Percentiles rank a stretch among this genome's conserved stretches.
These are phyloP conservation scores for Lentinula novae-zelandiae DNA, from an alignment of 1,284 basidiomycete genomes.

Conservation along the genomic window DNA sequence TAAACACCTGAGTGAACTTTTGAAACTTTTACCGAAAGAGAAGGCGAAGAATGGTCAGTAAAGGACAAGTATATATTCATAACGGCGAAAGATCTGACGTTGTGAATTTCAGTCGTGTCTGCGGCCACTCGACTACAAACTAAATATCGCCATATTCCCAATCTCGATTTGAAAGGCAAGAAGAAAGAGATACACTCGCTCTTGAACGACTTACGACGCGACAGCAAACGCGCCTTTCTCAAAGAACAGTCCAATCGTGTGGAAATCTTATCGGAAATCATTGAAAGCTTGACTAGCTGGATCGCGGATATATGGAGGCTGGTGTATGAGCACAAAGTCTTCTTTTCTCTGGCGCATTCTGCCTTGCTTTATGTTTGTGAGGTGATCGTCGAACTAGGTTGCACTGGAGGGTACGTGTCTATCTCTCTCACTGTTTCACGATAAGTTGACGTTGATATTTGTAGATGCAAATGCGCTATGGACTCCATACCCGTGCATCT, in stretches of 20 bases:
- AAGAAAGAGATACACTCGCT: slow-evolving; percentile 46
- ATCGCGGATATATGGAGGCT: slow-evolving; percentile 57
- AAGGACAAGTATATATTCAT: neutral
- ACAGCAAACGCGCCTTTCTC: slow-evolving; percentile 47
- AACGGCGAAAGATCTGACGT: neutral
- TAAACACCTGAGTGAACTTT: slow-evolving; percentile 37
- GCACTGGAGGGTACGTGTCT: slow-evolving; percentile 35
- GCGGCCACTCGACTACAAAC: slow-evolving; percentile 27
- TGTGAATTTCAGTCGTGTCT: slow-evolving; percentile 22
- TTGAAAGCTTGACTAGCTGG: slow-evolving; percentile 53
- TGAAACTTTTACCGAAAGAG: slow-evolving; percentile 24
- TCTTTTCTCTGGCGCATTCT: slow-evolving; percentile 49
- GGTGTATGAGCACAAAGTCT: slow-evolving; percentile 51
- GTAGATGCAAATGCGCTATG: slow-evolving; percentile 46
- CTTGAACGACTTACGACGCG: slow-evolving; percentile 45
- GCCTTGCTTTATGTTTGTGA: slow-evolving; percentile 50
- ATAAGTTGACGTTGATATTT: neutral
- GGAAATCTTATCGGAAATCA: slow-evolving; percentile 50
- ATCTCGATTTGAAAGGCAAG: slow-evolving; percentile 48
- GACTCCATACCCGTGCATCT: slow-evolving; percentile 44
- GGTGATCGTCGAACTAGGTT: slow-evolving; percentile 40
- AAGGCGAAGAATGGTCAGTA: neutral
- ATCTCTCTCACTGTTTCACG: neutral
- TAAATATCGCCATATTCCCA: slow-evolving; percentile 35
- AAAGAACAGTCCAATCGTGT: slow-evolving; percentile 47